phyloP scores from a whole-genome alignment of 2,329 filamentous ascomycete species.

The Penicillium hesseltinei region DNA sequence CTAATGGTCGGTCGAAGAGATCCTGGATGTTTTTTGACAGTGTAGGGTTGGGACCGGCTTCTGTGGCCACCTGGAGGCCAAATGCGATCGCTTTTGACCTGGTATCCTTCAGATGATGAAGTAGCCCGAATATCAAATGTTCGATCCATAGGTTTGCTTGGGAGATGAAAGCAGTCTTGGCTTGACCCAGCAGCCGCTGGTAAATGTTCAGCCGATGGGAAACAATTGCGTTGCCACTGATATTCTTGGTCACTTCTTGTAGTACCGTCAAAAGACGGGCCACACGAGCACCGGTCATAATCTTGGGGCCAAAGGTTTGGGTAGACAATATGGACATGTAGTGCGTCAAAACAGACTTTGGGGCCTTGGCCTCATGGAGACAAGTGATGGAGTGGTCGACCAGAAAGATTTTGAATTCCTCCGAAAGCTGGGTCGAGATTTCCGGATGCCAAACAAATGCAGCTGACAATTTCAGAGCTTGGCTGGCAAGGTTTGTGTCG shows the following conservation, averaged over 20 bases:
- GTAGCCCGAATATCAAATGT: slow-evolving; percentile 76
- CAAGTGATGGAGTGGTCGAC: slow-evolving; percentile 75
- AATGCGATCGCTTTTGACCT: slow-evolving; percentile 70
- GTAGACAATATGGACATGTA: slow-evolving; percentile 77
- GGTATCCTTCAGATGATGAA: slow-evolving; percentile 75
- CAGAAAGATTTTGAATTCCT: slow-evolving; percentile 76
- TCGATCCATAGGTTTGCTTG: slow-evolving; percentile 74
- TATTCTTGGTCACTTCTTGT: slow-evolving; percentile 67
- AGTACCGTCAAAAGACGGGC: slow-evolving; percentile 69
- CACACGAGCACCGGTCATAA: slow-evolving; percentile 70
- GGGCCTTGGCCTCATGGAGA: slow-evolving; percentile 64
- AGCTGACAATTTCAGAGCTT: slow-evolving; percentile 73
- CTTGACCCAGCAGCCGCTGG: slow-evolving; percentile 70
- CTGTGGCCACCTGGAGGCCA: slow-evolving; percentile 67
- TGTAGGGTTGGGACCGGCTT: slow-evolving; percentile 66
- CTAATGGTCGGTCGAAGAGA: slow-evolving; percentile 50
- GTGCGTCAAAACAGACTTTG: slow-evolving; percentile 76
- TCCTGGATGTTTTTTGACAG: slow-evolving; percentile 63
- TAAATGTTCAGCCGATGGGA: slow-evolving; percentile 77
- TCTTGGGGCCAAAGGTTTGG: slow-evolving; percentile 72
- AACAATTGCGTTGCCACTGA: slow-evolving; percentile 77
- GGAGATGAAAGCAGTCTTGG: slow-evolving; percentile 65
- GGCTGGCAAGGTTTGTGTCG: slow-evolving; percentile 70
- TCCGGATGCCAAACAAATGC: slow-evolving; percentile 73
- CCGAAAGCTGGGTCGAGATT: slow-evolving; percentile 67